Evolutionary conservation across 202 grass and related monocot species (phyloP).

Genomic region (Hordeum pubiflorum): DNA sequence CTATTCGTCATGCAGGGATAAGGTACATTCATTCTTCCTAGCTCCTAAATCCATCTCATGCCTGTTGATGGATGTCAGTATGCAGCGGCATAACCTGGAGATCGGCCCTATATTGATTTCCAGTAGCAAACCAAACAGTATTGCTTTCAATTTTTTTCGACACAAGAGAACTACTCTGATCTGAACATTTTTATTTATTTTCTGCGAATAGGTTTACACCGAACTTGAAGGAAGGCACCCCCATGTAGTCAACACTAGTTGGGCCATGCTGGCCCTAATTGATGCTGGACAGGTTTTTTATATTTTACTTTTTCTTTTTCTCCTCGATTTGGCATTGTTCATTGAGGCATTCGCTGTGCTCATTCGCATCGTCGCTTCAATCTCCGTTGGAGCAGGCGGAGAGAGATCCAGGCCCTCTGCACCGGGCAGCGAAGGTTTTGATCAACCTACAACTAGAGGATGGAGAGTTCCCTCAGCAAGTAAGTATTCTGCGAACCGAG

Average conservation of each 20-base stretch:
- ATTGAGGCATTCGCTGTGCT: not conserved
- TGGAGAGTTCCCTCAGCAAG: constrained; percentile 90
- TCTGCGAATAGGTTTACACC: constrained; percentile 56
- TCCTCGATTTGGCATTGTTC: not conserved
- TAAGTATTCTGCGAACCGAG: constrained; percentile 18
- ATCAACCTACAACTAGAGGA: constrained; percentile 69
- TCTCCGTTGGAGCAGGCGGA: constrained; percentile 35
- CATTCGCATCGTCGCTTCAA: not conserved
- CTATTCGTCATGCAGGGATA: constrained; percentile 79
- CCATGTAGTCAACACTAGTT: constrained; percentile 74
- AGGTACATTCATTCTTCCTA: constrained; percentile 35
- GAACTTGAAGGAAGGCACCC: constrained; percentile 52
- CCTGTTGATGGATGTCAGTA: not conserved
- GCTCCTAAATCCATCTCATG: not conserved
- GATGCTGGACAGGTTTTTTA: constrained; percentile 55
- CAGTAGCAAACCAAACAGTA: not conserved
- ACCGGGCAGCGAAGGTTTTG: constrained; percentile 61
- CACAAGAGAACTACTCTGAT: not conserved
- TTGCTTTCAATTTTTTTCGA: not conserved
- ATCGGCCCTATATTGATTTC: not conserved
- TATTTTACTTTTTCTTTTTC: not conserved
- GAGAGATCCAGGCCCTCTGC: constrained; percentile 71
- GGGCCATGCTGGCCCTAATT: constrained; percentile 75
- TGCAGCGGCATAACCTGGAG: not conserved
- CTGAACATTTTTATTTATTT: not conserved